phyloP scores from a whole-genome alignment of 1,284 basidiomycete genomes.

The Trametes pubescens region DNA sequence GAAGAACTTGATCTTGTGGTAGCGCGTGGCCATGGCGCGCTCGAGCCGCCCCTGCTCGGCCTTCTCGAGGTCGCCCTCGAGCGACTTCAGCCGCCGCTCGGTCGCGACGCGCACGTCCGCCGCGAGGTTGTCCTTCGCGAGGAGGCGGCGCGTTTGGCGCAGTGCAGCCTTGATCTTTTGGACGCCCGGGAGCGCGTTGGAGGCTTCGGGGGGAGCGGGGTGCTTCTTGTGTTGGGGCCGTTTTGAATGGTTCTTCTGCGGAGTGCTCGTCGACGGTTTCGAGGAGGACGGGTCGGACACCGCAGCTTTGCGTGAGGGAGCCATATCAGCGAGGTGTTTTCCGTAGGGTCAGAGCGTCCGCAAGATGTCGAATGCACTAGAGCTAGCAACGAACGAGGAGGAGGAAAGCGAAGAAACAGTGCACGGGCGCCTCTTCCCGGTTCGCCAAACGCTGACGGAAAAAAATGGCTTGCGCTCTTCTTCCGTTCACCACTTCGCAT shows the following conservation, averaged over 20 bases:
- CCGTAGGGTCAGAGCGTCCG: background rate
- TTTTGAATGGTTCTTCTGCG: constrained; percentile 23
- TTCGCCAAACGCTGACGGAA: no score
- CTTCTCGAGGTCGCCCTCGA: constrained; percentile 78
- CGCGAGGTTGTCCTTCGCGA: constrained; percentile 84
- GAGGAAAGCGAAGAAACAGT: background rate
- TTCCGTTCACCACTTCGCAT: no score
- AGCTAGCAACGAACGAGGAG: background rate
- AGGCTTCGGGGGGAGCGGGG: constrained; percentile 6
- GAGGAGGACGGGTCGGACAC: constrained; percentile 28
- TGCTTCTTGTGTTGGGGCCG: constrained; percentile 30
- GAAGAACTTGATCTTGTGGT: constrained; percentile 92
- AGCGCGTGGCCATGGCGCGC: constrained; percentile 73
- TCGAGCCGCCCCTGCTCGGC: constrained; percentile 71
- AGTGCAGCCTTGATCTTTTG: constrained; percentile 84
- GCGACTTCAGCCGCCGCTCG: constrained; percentile 75
- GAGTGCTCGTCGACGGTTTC: constrained; percentile 7
- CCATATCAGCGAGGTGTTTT: background rate
- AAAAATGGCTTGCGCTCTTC: no score
- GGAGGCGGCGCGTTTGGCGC: constrained; percentile 79
- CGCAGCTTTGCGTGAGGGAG: background rate
- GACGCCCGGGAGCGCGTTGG: constrained; percentile 56
- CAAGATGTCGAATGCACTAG: background rate
- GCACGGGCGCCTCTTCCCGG: no score
- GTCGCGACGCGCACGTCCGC: constrained; percentile 82